These are phyloP conservation scores for Termitomyces sp. DNA, from an alignment of 768 basidiomycete species.

Conservation along the genomic window DNA sequence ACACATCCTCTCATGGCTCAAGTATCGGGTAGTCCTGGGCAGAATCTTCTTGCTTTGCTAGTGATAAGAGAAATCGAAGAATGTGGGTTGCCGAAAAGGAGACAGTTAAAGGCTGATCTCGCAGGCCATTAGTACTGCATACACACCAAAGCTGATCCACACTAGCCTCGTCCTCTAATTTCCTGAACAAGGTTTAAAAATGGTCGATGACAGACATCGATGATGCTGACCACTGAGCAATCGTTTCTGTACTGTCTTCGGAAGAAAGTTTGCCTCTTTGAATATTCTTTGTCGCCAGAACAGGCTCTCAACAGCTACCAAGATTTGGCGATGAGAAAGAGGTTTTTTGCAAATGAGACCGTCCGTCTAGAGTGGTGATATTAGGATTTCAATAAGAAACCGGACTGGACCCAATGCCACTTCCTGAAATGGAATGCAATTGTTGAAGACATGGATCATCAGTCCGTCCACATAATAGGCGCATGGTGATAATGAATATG, in stretches of 20 bases:
- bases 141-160: conserved; percentile 76
- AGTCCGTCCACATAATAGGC: conserved; percentile 75
- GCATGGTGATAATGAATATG: conserved; percentile 74
- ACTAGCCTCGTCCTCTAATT: conserved; percentile 46
- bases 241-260: conserved; percentile 47
- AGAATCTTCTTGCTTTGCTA: conserved; percentile 95
- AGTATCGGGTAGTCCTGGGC: conserved; percentile 81
- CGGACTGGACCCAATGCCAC: conserved; percentile 98
- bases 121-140: too few relatives aligned
- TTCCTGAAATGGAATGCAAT: conserved; percentile 38
- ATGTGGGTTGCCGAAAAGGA: too few relatives aligned
- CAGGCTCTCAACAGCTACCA: conserved; percentile 77
- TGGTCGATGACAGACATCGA: not conserved
- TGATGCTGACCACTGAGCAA: conserved; percentile 37
- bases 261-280: conserved; percentile 68
- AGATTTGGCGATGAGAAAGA: conserved; percentile 69
- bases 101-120: too few relatives aligned
- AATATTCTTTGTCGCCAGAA: conserved; percentile 81
- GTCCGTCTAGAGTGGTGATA: conserved; percentile 54
- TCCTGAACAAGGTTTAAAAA: conserved; percentile 31
- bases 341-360: conserved; percentile 65
- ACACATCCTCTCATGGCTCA: conserved; percentile 72
- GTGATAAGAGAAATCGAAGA: too few relatives aligned
- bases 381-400: too few relatives aligned
- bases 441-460: not conserved